Conservation (phyloP, 352 stramenopile genomes). For the Globisporangium sylvaticum region DNA sequence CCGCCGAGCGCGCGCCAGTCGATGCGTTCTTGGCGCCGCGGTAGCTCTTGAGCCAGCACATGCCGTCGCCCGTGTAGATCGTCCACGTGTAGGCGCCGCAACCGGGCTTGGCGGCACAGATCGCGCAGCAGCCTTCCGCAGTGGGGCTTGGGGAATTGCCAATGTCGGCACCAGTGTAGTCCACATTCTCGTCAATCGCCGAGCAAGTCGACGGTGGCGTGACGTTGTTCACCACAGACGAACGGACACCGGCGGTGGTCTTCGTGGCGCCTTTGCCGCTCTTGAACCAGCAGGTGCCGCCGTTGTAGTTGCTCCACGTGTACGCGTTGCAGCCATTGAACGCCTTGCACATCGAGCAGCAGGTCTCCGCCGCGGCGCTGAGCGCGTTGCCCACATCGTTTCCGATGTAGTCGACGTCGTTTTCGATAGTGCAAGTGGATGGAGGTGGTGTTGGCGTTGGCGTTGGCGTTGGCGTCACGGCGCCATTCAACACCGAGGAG, state of each 20-base stretch:
- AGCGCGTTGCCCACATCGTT: conserved; percentile 18
- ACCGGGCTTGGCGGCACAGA: conserved; percentile 22
- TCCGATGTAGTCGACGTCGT: conserved; percentile 24
- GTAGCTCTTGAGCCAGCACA: conserved; percentile 51
- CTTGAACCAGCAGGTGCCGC: conserved; percentile 30
- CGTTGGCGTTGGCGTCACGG: background rate
- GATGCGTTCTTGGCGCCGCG: background rate
- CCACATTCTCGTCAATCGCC: conserved; percentile 9
- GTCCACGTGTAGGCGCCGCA: conserved; percentile 56
- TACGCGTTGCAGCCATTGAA: conserved; percentile 21
- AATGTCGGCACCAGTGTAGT: conserved; percentile 24
- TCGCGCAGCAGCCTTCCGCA: conserved; percentile 19
- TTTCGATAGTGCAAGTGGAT: conserved; percentile 7
- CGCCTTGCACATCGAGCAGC: conserved; percentile 19
- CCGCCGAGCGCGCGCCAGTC: background rate
- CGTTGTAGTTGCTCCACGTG: conserved; percentile 24
- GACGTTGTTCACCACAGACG: conserved; percentile 4
- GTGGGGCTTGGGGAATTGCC: background rate
- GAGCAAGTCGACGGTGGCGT: conserved; percentile 5
- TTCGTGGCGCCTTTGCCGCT: conserved; percentile 11
- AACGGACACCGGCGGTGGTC: conserved; percentile 4
- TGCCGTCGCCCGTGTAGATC: conserved; percentile 35
- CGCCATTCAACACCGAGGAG: background rate
- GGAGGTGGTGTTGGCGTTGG: background rate
- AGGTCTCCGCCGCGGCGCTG: conserved; percentile 14